phyloP scores from a whole-genome alignment of 495 filamentous ascomycete genomes.

The Sordaria brevicollis region DNA sequence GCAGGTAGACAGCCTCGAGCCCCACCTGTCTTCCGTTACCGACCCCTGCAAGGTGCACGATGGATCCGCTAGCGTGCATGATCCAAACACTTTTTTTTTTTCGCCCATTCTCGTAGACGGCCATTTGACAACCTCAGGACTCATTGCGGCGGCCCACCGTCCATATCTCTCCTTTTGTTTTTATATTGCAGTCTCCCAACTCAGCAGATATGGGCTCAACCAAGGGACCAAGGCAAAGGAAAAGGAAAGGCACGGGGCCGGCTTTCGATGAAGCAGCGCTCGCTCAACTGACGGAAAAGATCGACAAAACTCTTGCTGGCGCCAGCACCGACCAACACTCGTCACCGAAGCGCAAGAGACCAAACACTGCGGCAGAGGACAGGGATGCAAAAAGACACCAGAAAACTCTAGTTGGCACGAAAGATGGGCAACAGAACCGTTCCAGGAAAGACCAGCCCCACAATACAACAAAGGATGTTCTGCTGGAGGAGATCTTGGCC shows the following conservation, averaged over 20 bases:
- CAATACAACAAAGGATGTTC: constrained; percentile 17
- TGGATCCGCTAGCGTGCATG: neutral
- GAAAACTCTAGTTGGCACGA: constrained; percentile 24
- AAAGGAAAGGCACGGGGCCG: constrained; percentile 23
- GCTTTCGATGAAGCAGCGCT: constrained; percentile 51
- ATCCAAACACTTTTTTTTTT: neutral
- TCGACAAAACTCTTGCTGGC: constrained; percentile 42
- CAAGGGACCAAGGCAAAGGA: constrained; percentile 13
- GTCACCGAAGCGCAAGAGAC: constrained; percentile 36
- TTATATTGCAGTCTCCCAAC: too few species aligned
- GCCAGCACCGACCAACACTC: constrained; percentile 15
- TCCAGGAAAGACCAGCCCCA: constrained; percentile 8
- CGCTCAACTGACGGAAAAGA: constrained; percentile 52
- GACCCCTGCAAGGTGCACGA: neutral
- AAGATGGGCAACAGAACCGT: neutral
- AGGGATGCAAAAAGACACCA: constrained; percentile 40
- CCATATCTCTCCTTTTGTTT: too few species aligned
- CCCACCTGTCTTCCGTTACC: neutral
- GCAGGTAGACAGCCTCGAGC: too few species aligned
- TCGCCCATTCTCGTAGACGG: neutral
- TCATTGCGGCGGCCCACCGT: neutral
- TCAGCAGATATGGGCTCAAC: constrained; percentile 10
- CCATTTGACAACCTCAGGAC: neutral
- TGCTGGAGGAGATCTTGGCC: constrained; percentile 63
- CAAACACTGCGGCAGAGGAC: constrained; percentile 19